Base-by-base conservation (phyloP, 306 rosid genomes). In the Prosopis cineraria region DNA sequence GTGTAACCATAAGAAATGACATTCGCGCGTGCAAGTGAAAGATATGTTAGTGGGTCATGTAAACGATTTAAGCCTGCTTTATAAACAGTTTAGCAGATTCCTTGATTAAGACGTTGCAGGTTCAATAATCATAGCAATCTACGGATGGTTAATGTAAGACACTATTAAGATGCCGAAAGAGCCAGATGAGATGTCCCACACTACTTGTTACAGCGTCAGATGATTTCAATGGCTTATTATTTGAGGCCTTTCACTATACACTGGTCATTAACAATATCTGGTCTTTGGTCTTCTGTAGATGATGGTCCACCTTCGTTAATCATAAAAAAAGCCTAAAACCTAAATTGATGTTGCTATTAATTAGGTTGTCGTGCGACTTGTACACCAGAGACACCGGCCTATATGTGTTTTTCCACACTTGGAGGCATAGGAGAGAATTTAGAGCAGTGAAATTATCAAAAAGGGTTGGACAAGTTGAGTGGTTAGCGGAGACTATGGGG, bases 1-100 rank as follows among this genome's bases (percentile, higher is more conserved):
- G 87, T 76, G 81, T 75, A 84, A 84, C 82, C 86, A 84, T 80
- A 78, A 69, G 91, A 90, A 65, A 84, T 82, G 90, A 86, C 84
- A 73, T 79, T 74, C 83, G 82, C 88, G 93, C 93, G 91, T 89
- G 97, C 97, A 79, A 85, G 55, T 80, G 78, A 69, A 80, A 82
- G 72, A 80, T 55, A 80, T 55, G 80, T 52, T 10, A 78, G 89
- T 85, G 92, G 92, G 91, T 83, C 82, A 77, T 56, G 75, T 82
- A 84, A 56, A 24, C 9, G 34, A 56, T 12, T 47, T 56, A 25
- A 83, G 84, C 92, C 79, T 86, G 87, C 89, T 78, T 87, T 77
- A 80, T 76, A 25, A 55, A 89, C 87, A 89, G 86, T 84, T 84
- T 33, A 72, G 58, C 63, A 34, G 89, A 85, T 90, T 80, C 87